Evolutionary conservation across 2,329 filamentous ascomycete genomes (phyloP).

Genomic region (Neonectria faginata): DNA sequence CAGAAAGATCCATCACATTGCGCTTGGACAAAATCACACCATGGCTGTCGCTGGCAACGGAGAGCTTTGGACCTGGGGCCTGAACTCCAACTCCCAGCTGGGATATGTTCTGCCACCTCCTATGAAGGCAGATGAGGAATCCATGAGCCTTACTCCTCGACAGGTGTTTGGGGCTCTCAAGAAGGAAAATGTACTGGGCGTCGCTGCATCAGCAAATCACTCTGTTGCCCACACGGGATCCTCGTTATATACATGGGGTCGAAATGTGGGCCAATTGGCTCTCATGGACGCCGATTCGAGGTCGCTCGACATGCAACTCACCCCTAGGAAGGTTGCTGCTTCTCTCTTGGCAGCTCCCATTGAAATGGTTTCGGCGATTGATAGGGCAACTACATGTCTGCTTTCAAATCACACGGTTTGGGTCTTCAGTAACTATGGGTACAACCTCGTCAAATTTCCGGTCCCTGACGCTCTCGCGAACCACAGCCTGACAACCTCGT

Average conservation of each 20-base stretch:
- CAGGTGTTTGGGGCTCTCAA: conserved; percentile 95
- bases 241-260: conserved; percentile 92
- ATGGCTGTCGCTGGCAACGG: conserved; percentile 86
- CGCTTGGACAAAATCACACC: conserved; percentile 91
- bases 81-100: conserved; percentile 85
- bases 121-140: conserved; percentile 79
- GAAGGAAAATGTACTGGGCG: conserved; percentile 82
- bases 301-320: conserved; percentile 84
- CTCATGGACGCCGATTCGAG: conserved; percentile 95
- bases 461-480: conserved; percentile 77
- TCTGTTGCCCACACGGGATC: conserved; percentile 87
- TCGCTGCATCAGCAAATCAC: conserved; percentile 90
- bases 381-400: conserved; percentile 87
- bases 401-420: conserved; percentile 90
- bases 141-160: conserved; percentile 82
- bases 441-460: conserved; percentile 89
- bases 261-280: conserved; percentile 93
- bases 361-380: conserved; percentile 85
- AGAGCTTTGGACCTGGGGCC: conserved; percentile 96
- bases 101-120: conserved; percentile 82
- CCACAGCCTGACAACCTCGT: conserved; percentile 74
- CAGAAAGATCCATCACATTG: conserved; percentile 80
- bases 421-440: conserved; percentile 96
- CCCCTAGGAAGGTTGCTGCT: conserved; percentile 87
- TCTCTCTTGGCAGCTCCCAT: conserved; percentile 78